Evolutionary conservation across 176 grass and related monocot species (phyloP).

Genomic region (Triticum monococcum): DNA sequence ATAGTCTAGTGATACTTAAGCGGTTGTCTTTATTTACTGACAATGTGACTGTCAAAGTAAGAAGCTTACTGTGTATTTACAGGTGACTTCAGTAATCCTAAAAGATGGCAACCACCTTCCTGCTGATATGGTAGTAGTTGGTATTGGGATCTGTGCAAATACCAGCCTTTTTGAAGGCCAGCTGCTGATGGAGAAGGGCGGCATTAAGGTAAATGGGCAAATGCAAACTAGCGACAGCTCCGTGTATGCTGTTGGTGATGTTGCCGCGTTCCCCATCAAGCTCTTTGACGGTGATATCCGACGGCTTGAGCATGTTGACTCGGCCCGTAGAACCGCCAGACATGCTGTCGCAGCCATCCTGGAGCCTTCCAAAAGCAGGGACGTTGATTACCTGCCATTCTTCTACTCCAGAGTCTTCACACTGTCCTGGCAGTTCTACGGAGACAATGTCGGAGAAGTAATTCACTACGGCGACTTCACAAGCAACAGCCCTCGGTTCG

Average conservation of each 20-base stretch:
- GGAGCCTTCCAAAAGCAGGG: conserved; percentile 54
- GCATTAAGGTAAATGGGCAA: conserved; percentile 88
- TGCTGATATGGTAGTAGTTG: conserved; percentile 86
- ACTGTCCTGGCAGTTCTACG: conserved; percentile 95
- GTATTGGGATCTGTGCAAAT: conserved; percentile 87
- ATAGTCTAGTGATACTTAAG: not conserved
- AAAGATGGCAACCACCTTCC: conserved; percentile 75
- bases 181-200: conserved; percentile 72
- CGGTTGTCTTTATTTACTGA: not conserved
- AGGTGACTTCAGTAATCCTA: conserved; percentile 78
- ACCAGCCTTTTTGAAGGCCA: conserved; percentile 88
- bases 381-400: conserved; percentile 87
- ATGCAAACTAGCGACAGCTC: conserved; percentile 79
- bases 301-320: conserved; percentile 91
- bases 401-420: conserved; percentile 97
- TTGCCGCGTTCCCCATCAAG: conserved; percentile 78
- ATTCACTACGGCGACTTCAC: conserved; percentile 77
- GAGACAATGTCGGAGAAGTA: conserved; percentile 76
- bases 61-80: conserved; percentile 20
- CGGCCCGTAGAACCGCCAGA: conserved; percentile 79
- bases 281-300: conserved; percentile 65
- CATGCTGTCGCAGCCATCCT: conserved; percentile 87
- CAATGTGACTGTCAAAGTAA: conserved; percentile 12
- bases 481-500: conserved; percentile 52
- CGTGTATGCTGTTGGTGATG: conserved; percentile 90